phyloP scores from a whole-genome alignment of 2,329 filamentous ascomycete species.

The Boeremia lycopersici region DNA sequence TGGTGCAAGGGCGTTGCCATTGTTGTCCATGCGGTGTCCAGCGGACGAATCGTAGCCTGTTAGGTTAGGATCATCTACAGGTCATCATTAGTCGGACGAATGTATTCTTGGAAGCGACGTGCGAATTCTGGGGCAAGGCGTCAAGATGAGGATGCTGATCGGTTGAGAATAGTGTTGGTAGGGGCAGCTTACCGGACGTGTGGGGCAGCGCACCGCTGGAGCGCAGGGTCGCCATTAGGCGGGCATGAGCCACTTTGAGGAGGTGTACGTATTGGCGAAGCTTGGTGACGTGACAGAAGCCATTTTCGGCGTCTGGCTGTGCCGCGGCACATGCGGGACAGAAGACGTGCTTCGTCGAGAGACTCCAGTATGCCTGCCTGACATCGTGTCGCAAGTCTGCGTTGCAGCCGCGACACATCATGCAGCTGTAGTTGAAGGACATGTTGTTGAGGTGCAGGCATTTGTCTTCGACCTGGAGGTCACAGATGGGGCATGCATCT shows the following conservation, averaged over 20 bases:
- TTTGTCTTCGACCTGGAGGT: constrained; percentile 91
- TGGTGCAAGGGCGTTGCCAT: constrained; percentile 55
- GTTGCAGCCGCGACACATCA: constrained; percentile 72
- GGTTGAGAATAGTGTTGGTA: constrained; percentile 18
- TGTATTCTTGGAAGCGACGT: constrained; percentile 37
- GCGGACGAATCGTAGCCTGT: constrained; percentile 70
- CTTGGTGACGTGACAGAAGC: constrained; percentile 79
- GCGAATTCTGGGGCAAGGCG: constrained; percentile 37
- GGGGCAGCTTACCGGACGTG: constrained; percentile 61
- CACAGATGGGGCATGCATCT: constrained; percentile 83
- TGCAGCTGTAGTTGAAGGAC: constrained; percentile 84
- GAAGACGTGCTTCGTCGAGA: constrained; percentile 70
- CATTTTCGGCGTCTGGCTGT: constrained; percentile 61
- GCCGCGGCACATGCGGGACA: constrained; percentile 71
- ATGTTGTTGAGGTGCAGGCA: constrained; percentile 77
- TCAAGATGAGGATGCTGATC: constrained; percentile 40
- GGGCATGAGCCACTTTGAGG: constrained; percentile 85
- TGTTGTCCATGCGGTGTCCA: constrained; percentile 62
- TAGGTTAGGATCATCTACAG: constrained; percentile 70
- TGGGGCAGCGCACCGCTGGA: constrained; percentile 81
- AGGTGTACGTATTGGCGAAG: constrained; percentile 95
- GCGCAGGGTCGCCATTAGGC: constrained; percentile 84
- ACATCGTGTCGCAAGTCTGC: constrained; percentile 73
- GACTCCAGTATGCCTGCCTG: constrained; percentile 73
- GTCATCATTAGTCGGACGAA: constrained; percentile 39